These are phyloP conservation scores for Peronospora farinosa DNA, from an alignment of 352 stramenopile genomes.

Conservation along the genomic window DNA sequence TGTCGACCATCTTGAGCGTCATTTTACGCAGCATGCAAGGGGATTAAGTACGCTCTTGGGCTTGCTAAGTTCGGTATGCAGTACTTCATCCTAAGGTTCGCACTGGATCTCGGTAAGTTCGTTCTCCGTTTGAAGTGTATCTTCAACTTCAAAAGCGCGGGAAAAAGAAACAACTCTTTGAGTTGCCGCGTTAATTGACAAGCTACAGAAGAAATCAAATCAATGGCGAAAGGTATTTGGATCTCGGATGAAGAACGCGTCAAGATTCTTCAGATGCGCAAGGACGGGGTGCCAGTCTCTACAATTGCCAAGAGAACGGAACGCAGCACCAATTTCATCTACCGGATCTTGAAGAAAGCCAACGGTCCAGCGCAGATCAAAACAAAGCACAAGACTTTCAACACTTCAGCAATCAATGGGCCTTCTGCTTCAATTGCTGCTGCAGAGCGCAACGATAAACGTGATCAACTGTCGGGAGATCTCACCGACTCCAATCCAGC, in stretches of 20 bases:
- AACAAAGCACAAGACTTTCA: conserved; percentile 9
- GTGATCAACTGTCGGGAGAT: conserved; percentile 5
- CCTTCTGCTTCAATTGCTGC: neutral
- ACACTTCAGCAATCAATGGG: neutral
- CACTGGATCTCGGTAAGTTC: neutral
- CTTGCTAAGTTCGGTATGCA: conserved; percentile 4
- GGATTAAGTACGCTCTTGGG: conserved; percentile 13
- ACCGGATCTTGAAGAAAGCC: conserved; percentile 26
- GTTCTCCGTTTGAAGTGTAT: neutral
- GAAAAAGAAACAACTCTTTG: conserved; percentile 13
- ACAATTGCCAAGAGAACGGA: conserved; percentile 32
- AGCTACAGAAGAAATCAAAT: conserved; percentile 4
- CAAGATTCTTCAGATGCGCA: conserved; percentile 37
- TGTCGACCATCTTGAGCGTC: conserved; percentile 77
- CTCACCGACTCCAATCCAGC: conserved; percentile 11
- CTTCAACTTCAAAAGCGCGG: conserved; percentile 13
- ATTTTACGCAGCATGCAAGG: conserved; percentile 18
- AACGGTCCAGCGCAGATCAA: conserved; percentile 12
- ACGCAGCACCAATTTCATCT: conserved; percentile 40
- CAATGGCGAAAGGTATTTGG: conserved; percentile 40
- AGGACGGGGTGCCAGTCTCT: conserved; percentile 29
- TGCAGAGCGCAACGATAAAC: neutral
- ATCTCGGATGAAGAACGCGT: conserved; percentile 36
- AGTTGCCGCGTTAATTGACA: neutral
- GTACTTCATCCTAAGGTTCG: neutral